Conservation (phyloP, 208 protist genomes). For the Angomonas deanei region DNA sequence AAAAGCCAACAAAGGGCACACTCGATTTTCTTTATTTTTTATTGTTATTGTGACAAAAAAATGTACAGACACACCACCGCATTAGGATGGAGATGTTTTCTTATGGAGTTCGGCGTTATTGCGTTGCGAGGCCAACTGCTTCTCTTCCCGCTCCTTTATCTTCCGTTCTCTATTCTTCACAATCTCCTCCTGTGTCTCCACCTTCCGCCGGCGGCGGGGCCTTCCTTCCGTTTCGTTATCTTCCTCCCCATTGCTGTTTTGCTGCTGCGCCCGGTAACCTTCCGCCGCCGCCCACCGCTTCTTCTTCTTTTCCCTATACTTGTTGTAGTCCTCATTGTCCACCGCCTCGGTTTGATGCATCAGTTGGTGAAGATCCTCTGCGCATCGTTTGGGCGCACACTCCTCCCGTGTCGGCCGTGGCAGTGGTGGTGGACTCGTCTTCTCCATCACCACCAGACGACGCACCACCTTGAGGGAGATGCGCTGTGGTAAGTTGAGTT, state of each 20-base stretch:
- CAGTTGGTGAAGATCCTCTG: constrained; percentile 49
- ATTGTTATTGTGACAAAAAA: neutral
- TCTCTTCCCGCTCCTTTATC: neutral
- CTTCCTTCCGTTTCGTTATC: neutral
- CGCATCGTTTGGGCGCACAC: constrained; percentile 29
- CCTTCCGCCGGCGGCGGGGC: neutral
- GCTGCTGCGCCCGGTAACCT: neutral
- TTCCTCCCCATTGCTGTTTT: constrained; percentile 35
- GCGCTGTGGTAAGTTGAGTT: constrained; percentile 70
- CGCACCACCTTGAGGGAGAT: constrained; percentile 82
- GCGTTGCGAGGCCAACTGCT: neutral
- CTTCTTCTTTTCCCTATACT: constrained; percentile 37
- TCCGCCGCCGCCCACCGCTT: neutral
- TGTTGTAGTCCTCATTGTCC: constrained; percentile 64
- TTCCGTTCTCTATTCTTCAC: neutral
- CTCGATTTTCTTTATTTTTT: too few species aligned
- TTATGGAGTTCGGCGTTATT: neutral
- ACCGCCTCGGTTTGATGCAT: constrained; percentile 61
- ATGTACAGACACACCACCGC: too few species aligned
- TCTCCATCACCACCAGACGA: constrained; percentile 61
- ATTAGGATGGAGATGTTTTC: too few species aligned
- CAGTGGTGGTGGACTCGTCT: constrained; percentile 29
- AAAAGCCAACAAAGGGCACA: too few species aligned
- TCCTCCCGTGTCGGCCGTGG: constrained; percentile 31
- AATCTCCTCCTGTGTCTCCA: neutral